Percentiles rank a stretch among this genome's conserved stretches.
These are phyloP conservation scores for Manihot esculenta DNA, from an alignment of 441 rosid species.

Conservation along the genomic window DNA sequence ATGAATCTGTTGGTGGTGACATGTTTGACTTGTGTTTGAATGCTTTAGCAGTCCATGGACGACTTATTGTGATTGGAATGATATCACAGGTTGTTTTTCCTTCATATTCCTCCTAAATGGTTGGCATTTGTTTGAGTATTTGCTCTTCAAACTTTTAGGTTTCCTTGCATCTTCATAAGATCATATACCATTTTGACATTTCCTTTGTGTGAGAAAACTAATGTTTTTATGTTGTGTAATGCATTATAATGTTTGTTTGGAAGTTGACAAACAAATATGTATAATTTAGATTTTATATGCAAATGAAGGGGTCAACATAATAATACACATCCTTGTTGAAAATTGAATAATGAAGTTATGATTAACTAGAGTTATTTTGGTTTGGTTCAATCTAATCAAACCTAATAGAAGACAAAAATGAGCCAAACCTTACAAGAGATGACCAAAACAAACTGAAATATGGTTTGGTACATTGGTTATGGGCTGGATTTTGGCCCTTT, in stretches of 20 bases:
- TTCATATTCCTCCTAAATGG: neutral
- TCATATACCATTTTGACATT: neutral
- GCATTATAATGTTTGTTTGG: neutral
- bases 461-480: too few relatives aligned
- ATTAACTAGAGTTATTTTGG: neutral
- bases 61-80: constrained; percentile 93
- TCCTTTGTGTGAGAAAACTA: neutral
- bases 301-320: neutral
- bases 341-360: neutral
- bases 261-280: neutral
- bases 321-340: neutral
- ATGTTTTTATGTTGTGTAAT: neutral
- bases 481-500: too few relatives aligned
- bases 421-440: too few relatives aligned
- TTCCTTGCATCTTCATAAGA: neutral
- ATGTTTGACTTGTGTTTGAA: constrained; percentile 87
- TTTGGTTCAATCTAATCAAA: too few relatives aligned
- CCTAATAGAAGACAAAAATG: too few relatives aligned
- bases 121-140: constrained; percentile 1
- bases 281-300: neutral
- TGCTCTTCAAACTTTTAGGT: neutral
- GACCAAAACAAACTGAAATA: too few relatives aligned
- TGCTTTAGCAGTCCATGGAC: constrained; percentile 82
- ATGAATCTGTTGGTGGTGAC: constrained; percentile 96
- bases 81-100: constrained; percentile 76